Base-by-base conservation (phyloP, 441 rosid species). In the Pelargonium fulgidum region DNA sequence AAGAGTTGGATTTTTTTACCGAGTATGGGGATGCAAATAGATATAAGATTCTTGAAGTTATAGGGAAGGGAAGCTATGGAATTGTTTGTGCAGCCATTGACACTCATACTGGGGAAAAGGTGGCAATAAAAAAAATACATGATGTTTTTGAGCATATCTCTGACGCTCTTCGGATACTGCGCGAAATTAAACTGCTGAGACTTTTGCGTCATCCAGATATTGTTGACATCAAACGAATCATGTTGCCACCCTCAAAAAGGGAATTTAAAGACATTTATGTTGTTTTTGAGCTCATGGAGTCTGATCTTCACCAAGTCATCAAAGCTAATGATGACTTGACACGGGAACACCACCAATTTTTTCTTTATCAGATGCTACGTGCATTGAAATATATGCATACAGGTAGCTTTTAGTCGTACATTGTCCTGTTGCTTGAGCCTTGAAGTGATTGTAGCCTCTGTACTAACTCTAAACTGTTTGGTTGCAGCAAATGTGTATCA, bases 61-160 rank as follows among this genome's bases (percentile, higher is more conserved):
- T 94, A 62, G 98, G 98, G n/a, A 94, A 92, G 78, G 99, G 98
- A 80, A 92, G 99, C 85, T 94, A 94, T 71, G 99, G 97, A 52
- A 94, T 92, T 78, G 99, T 94, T 63, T 92, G 98, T 78, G 91
- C 98, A 24, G 99, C 97, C 17, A 80, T 85, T 73, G 99, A 94
- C 68, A 75, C 78, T 45, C 71, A 65, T 39, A 75, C 74, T 0
- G 74, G 74, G 13, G 74, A 75, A 65, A 75, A 75, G 50, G 78
- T 75, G 10, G 78, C 78, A 29, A 75, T 75, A 59, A 75, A 75
- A 68, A 75, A 75, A 65, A 75, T 75, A 58, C 73, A 75, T n/a
- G 78, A 75, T 62, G 70, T 75, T 20, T 75, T 75, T 76, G 97
- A 92, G 81, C 99, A 92, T 75, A 78, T 76, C 66, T 90, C 96